These are phyloP conservation scores for Botryotinia narcissicola DNA, from an alignment of 2,329 filamentous ascomycete genomes.

Conservation along the genomic window DNA sequence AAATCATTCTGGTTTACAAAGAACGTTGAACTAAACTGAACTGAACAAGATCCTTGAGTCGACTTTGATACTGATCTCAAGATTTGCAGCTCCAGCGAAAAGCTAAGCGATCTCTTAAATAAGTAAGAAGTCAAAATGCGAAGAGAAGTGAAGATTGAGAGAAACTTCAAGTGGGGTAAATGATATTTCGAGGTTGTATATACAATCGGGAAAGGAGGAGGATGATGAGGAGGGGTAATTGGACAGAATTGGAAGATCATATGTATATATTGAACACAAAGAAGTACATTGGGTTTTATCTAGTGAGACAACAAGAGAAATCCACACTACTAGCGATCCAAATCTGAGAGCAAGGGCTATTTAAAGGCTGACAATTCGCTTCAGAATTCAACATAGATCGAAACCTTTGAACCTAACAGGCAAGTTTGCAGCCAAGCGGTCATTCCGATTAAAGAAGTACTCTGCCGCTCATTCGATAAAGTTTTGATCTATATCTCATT, in stretches of 20 bases:
- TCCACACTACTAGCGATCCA: neutral
- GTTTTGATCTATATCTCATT: neutral
- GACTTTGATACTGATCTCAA: neutral
- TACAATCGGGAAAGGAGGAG: neutral
- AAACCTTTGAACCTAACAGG: neutral
- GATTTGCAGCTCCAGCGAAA: neutral
- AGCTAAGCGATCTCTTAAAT: neutral
- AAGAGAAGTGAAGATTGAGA: neutral
- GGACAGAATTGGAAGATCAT: fast-evolving
- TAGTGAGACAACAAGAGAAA: neutral
- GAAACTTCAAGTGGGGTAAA: neutral
- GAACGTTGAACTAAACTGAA: neutral
- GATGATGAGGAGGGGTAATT: neutral
- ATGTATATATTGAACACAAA: neutral
- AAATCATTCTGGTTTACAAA: neutral
- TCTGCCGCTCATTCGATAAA: too few relatives aligned
- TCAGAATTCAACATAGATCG: neutral
- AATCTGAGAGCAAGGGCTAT: neutral
- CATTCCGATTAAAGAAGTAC: neutral
- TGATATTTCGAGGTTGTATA: neutral
- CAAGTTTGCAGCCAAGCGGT: neutral
- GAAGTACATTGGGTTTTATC: neutral
- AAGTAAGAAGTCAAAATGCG: neutral
- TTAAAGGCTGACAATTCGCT: too few relatives aligned
- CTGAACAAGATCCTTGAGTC: neutral